These are phyloP conservation scores for Annulohypoxylon stygium DNA, from an alignment of 495 filamentous ascomycete species.

Conservation along the genomic window DNA sequence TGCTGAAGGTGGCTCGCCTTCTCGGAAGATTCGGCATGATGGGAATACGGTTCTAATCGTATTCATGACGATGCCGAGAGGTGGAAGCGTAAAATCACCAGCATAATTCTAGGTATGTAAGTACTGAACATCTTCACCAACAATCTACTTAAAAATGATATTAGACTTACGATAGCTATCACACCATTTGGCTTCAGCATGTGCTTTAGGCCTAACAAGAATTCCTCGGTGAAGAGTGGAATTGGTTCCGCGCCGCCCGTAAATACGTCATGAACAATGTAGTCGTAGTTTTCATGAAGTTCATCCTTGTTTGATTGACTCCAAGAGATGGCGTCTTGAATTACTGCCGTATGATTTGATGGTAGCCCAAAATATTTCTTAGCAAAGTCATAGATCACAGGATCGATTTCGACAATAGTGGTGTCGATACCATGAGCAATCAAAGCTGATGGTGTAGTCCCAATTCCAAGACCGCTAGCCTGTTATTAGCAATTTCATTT, in stretches of 20 bases:
- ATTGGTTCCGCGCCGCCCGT: slow-evolving; percentile 94
- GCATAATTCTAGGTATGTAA: slow-evolving; percentile 83
- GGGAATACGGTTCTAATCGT: slow-evolving; percentile 82
- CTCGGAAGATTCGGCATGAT: slow-evolving; percentile 85
- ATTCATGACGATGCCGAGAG: slow-evolving; percentile 76
- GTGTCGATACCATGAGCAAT: slow-evolving; percentile 90
- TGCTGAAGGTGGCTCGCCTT: slow-evolving; percentile 66
- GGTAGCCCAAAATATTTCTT: slow-evolving; percentile 85
- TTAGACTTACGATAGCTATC: slow-evolving; percentile 82
- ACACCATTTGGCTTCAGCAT: slow-evolving; percentile 83
- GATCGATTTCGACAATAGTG: slow-evolving; percentile 94
- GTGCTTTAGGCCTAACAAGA: slow-evolving; percentile 73
- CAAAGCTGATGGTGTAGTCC: slow-evolving; percentile 87
- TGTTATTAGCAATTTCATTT: slow-evolving; percentile 28
- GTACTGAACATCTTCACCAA: neutral
- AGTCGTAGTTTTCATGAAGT: slow-evolving; percentile 73
- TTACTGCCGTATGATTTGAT: slow-evolving; percentile 79
- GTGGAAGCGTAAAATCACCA: slow-evolving; percentile 83
- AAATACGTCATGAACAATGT: slow-evolving; percentile 98
- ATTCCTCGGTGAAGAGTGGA: slow-evolving; percentile 86
- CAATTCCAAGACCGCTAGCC: slow-evolving; percentile 86
- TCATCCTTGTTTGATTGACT: slow-evolving; percentile 65
- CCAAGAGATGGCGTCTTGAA: slow-evolving; percentile 85
- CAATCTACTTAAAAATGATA: neutral
- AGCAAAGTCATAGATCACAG: slow-evolving; percentile 85